Percentiles rank a stretch among this genome's conserved stretches.
Conservation (phyloP, 441 rosid genomes). For the Croton laevigatus region DNA sequence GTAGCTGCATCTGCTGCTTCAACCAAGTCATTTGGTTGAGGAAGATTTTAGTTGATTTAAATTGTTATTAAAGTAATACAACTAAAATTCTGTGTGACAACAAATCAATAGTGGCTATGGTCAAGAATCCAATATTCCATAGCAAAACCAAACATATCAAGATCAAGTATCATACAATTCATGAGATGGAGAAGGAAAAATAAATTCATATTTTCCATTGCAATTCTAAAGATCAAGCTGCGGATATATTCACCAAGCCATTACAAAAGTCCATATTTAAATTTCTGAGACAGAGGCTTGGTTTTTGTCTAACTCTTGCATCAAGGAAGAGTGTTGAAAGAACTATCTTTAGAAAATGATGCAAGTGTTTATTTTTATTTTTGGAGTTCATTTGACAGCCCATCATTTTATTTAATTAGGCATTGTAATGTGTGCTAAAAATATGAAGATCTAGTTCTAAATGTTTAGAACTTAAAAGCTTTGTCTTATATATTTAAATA, state of each 20-base stretch:
- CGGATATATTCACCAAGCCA: background rate
- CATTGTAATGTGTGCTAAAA: too few species aligned
- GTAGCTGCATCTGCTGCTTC: background rate
- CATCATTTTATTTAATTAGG: too few species aligned
- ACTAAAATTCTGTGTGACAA: background rate
- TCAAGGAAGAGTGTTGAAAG: background rate
- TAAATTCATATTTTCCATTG: background rate
- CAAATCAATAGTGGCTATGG: background rate
- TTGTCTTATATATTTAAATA: too few species aligned
- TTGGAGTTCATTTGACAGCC: too few species aligned
- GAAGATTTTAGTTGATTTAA: background rate
- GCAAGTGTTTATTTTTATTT: too few species aligned
- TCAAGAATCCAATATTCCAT: background rate
- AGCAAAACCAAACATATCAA: background rate
- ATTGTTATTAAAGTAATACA: background rate
- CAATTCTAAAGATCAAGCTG: background rate
- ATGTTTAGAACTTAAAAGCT: too few species aligned
- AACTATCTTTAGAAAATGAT: too few species aligned
- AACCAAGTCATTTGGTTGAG: background rate
- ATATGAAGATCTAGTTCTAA: too few species aligned
- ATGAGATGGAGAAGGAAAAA: background rate
- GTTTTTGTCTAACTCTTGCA: background rate
- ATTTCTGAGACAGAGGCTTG: background rate
- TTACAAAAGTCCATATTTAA: background rate
- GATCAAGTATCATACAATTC: background rate